These are phyloP conservation scores for Mycena rosella DNA, from an alignment of 768 basidiomycete species.

Conservation along the genomic window DNA sequence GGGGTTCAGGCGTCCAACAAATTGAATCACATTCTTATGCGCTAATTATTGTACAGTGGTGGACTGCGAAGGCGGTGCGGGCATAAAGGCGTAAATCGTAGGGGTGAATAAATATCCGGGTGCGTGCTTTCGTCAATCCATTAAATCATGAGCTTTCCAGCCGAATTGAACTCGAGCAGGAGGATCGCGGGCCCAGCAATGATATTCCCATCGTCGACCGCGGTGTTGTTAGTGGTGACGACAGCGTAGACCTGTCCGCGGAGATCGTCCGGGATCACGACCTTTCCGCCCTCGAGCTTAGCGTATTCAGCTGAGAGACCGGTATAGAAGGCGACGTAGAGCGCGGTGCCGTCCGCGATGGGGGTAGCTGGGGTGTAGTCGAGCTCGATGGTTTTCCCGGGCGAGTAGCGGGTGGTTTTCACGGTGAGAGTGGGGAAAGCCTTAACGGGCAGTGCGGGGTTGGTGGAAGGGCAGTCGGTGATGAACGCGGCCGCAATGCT, in stretches of 20 bases:
- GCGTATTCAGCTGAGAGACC: constrained; percentile 56
- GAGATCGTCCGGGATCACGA: constrained; percentile 52
- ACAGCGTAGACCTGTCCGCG: constrained; percentile 65
- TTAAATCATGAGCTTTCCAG: constrained; percentile 12
- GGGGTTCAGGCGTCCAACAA: too few species aligned
- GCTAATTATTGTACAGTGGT: too few species aligned
- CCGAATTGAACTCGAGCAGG: constrained; percentile 21
- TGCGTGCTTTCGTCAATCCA: too few species aligned
- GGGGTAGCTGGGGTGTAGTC: constrained; percentile 39
- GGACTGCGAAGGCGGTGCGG: too few species aligned
- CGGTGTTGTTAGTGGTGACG: constrained; percentile 48
- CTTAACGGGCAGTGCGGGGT: constrained; percentile 64
- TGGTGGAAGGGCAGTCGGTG: constrained; percentile 64
- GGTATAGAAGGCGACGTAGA: constrained; percentile 56
- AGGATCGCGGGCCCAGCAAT: constrained; percentile 63
- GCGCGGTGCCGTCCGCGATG: constrained; percentile 41
- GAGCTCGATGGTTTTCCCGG: constrained; percentile 38
- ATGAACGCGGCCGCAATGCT: constrained; percentile 63
- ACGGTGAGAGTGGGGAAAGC: constrained; percentile 64
- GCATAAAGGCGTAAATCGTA: too few species aligned
- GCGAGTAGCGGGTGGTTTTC: constrained; percentile 42
- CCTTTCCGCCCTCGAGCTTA: constrained; percentile 45
- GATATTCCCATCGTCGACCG: constrained; percentile 52
- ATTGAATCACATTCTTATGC: too few species aligned
- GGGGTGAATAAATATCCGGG: too few species aligned